phyloP scores from a whole-genome alignment of 208 protist species.

The Trypanosomatidae sp. region DNA sequence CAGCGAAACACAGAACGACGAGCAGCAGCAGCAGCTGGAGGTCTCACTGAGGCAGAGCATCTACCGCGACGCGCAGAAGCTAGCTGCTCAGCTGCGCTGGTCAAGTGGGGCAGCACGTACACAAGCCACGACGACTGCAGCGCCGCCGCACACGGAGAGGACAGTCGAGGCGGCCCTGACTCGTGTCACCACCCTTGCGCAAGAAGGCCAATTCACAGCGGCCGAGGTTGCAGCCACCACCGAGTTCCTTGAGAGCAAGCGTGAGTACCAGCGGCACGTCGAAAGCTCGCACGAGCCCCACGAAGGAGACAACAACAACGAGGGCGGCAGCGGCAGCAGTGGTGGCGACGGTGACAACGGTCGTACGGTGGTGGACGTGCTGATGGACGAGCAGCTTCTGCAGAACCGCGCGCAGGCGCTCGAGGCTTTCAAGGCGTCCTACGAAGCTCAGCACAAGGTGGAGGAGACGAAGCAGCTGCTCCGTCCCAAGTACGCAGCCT shows the following conservation, averaged over 20 bases:
- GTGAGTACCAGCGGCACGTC: slow-evolving; percentile 46
- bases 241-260: slow-evolving; percentile 52
- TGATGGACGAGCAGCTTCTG: slow-evolving; percentile 73
- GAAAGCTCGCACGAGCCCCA: not conserved
- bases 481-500: slow-evolving; percentile 61
- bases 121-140: not conserved
- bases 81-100: slow-evolving; percentile 15
- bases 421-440: slow-evolving; percentile 86
- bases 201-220: slow-evolving; percentile 34
- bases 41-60: slow-evolving; percentile 9
- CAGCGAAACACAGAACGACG: not conserved
- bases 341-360: slow-evolving; percentile 29
- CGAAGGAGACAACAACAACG: not conserved
- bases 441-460: slow-evolving; percentile 70
- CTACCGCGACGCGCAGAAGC: slow-evolving; percentile 12
- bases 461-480: slow-evolving; percentile 74
- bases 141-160: not conserved
- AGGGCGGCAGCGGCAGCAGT: slow-evolving; percentile 9
- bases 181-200: slow-evolving; percentile 29
- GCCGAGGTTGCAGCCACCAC: slow-evolving; percentile 46
- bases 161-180: slow-evolving; percentile 15
- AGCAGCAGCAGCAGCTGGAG: slow-evolving; percentile 2
- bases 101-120: not conserved
- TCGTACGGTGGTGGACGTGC: slow-evolving; percentile 30
- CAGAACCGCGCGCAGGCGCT: slow-evolving; percentile 81